Conservation (phyloP, 1,139 yeast species). For the Chernovozyma aurita region DNA sequence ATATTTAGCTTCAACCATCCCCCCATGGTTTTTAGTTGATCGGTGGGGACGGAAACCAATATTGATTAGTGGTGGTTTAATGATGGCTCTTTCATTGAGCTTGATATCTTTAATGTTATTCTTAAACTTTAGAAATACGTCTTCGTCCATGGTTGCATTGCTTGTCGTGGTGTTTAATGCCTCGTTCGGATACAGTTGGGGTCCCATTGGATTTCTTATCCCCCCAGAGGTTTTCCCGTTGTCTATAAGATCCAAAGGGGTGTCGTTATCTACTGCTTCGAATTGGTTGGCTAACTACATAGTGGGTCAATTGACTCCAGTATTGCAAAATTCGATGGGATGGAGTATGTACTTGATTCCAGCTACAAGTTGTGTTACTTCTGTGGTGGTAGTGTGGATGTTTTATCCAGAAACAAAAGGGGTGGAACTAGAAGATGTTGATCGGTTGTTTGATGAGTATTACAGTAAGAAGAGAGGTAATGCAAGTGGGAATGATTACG, state of each 20-base stretch:
- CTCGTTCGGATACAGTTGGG: constrained; percentile 54
- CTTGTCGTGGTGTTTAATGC: constrained; percentile 50
- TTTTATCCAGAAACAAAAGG: constrained; percentile 91
- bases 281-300: constrained; percentile 54
- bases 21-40: constrained; percentile 55
- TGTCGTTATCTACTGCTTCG: constrained; percentile 49
- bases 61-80: constrained; percentile 43
- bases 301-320: constrained; percentile 53
- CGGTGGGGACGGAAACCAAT: constrained; percentile 53
- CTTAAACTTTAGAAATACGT: constrained; percentile 25
- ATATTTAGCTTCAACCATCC: constrained; percentile 43
- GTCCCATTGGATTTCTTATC: constrained; percentile 52
- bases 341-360: constrained; percentile 51
- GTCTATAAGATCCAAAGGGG: constrained; percentile 52
- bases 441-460: constrained; percentile 65
- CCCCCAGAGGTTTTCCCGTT: constrained; percentile 54
- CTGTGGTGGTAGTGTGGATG: constrained; percentile 51
- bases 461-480: constrained; percentile 13
- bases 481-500: not conserved
- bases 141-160: constrained; percentile 44
- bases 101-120: constrained; percentile 39
- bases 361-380: constrained; percentile 41
- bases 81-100: constrained; percentile 43
- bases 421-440: constrained; percentile 84
- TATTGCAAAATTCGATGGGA: constrained; percentile 40